phyloP scores from a whole-genome alignment of 306 rosid species.

The Astragalus membranaceus region DNA sequence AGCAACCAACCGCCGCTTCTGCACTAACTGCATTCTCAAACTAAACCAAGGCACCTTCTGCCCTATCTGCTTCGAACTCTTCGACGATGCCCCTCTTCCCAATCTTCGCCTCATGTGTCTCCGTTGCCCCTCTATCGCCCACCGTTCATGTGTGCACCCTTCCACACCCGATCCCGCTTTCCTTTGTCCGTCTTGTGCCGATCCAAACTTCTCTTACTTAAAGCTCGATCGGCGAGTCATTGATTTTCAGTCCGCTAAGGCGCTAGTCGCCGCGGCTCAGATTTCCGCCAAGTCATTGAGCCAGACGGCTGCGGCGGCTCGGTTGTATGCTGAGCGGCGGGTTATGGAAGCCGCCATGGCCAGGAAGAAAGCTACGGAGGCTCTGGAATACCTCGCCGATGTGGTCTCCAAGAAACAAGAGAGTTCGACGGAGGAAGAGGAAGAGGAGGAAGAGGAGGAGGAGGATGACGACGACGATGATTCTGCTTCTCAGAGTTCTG shows the following conservation, averaged over 20 bases:
- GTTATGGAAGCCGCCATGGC: conserved; percentile 47
- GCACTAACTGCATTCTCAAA: conserved; percentile 71
- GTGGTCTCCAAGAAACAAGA: conserved; percentile 29
- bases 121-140: conserved; percentile 60
- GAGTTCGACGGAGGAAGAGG: background rate
- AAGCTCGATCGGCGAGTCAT: conserved; percentile 5
- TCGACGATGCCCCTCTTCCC: conserved; percentile 35
- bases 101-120: conserved; percentile 55
- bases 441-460: too few species aligned
- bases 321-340: conserved; percentile 44
- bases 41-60: conserved; percentile 53
- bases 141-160: conserved; percentile 39
- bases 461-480: background rate
- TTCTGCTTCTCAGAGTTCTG: background rate
- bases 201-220: conserved; percentile 43
- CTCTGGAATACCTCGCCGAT: conserved; percentile 39
- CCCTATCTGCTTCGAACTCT: conserved; percentile 58
- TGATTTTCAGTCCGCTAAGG: conserved; percentile 26
- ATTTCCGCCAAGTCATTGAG: conserved; percentile 42
- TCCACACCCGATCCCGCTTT: conserved; percentile 19
- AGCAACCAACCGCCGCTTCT: conserved; percentile 30
- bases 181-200: conserved; percentile 46
- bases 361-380: conserved; percentile 50
- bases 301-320: conserved; percentile 36
- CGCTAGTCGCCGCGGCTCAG: conserved; percentile 43